phyloP scores from a whole-genome alignment of 768 basidiomycete species.

The Serendipita vermifera region DNA sequence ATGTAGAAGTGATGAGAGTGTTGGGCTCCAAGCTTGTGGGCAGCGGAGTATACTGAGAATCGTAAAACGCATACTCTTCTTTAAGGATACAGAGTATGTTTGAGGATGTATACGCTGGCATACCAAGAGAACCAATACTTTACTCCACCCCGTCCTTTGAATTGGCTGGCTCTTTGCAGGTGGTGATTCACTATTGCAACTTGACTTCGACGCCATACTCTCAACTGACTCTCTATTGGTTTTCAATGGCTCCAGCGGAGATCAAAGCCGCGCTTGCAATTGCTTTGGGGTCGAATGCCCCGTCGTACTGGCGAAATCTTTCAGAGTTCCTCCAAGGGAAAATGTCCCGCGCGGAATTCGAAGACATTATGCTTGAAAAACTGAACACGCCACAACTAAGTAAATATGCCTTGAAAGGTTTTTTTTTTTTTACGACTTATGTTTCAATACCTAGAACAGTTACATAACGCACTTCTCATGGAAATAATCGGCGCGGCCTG shows the following conservation, averaged over 20 bases:
- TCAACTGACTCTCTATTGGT: neutral
- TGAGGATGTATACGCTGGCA: too few species aligned
- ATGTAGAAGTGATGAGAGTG: too few species aligned
- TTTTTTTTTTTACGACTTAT: constrained; percentile 9
- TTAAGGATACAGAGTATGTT: too few species aligned
- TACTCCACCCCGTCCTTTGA: too few species aligned
- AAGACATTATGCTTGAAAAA: constrained; percentile 48
- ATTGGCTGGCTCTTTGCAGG: too few species aligned
- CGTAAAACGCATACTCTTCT: too few species aligned
- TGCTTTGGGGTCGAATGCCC: constrained; percentile 48
- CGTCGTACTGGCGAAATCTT: constrained; percentile 49
- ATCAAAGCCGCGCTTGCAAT: constrained; percentile 55
- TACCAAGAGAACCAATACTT: too few species aligned
- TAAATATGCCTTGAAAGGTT: constrained; percentile 16
- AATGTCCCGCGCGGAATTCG: constrained; percentile 63
- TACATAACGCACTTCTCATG: constrained; percentile 75
- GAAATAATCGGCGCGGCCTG: constrained; percentile 70
- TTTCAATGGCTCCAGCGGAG: constrained; percentile 4
- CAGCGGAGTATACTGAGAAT: too few species aligned
- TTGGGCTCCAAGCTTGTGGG: too few species aligned
- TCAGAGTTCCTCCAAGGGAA: constrained; percentile 53
- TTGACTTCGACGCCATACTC: too few species aligned
- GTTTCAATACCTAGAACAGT: constrained; percentile 38
- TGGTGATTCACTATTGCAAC: too few species aligned
- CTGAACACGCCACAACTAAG: constrained; percentile 48